phyloP scores from a whole-genome alignment of 345 rosid genomes.

The Moringa oleifera region DNA sequence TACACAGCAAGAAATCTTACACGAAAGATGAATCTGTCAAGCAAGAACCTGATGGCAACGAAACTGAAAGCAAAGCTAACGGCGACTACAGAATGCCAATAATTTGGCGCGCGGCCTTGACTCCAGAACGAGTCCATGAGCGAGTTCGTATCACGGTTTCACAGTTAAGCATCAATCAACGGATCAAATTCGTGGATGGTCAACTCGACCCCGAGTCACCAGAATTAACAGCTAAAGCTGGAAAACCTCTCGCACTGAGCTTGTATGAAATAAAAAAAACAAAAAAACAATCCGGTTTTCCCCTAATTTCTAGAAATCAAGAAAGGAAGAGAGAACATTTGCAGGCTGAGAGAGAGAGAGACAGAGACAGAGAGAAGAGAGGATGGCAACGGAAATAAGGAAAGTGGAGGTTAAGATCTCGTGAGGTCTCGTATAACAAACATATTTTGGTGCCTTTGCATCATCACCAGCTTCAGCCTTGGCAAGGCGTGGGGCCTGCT shows the following conservation, averaged over 20 bases:
- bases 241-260: constrained; percentile 6
- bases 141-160: constrained; percentile 3
- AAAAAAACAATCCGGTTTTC: constrained; percentile 8
- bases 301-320: constrained; percentile 3
- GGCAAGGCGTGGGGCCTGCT: background rate
- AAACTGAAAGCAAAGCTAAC: constrained; percentile 59
- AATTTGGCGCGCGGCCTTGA: constrained; percentile 31
- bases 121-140: constrained; percentile 52
- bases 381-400: background rate
- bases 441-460: background rate
- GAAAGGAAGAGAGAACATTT: background rate
- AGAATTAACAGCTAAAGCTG: background rate
- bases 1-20: constrained; percentile 34
- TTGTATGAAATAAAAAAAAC: too few relatives aligned
- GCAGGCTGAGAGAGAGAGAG: background rate
- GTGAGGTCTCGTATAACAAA: background rate
- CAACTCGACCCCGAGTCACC: background rate
- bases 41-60: constrained; percentile 51
- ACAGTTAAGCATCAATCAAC: constrained; percentile 14
- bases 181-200: background rate
- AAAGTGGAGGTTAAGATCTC: background rate
- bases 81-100: constrained; percentile 50
- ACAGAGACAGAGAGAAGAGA: background rate
- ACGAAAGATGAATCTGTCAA: constrained; percentile 77
- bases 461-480: background rate